Base-by-base conservation (phyloP, 2,329 filamentous ascomycete species). In the Mycosphaerella sp. region DNA sequence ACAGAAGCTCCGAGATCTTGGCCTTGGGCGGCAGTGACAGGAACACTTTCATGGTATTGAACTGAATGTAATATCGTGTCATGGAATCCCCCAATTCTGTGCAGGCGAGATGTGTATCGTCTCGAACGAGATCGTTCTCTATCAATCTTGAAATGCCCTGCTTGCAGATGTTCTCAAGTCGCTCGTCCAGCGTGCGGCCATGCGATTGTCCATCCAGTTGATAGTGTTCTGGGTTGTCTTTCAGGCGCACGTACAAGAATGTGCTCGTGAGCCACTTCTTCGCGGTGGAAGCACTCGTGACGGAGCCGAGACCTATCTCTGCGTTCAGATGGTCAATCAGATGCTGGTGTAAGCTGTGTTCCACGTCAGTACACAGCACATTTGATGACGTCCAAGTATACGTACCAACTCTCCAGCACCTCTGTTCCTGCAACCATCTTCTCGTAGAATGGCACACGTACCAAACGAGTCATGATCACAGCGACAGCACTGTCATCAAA, bases 281-380 rank as follows among this genome's bases (percentile, higher is more conserved):
- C 9, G 88, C 88, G 0, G 82, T 80, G 1, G 75, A 65, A 0
- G 84, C 65, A 58, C 84, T 78, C 4, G 71, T 77, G 48, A 94
- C 81, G 0, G 86, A 89, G 0, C 85, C 84, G 1, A 94, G 73
- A 1, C 84, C 84, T 42, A 91, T 85, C 63, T 94, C 88, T 1
- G 88, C 88, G 62, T 94, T 94, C 57, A 95, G 68, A 62, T 94
- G 87, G 57, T 91, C 87, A 43, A 90, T 84, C 0, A 95, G 70
- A 59, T 91, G 89, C 25, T 81, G 72, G 68, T 95, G 88, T 6
- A 95, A 41, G 42, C 45, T 49, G 27, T 6, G 13, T 34, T 34
- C 30, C 8, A 14, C 6, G 14, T 49, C 13, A 49, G 45, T 25
- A 25, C 21, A 25, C 21, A 25, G 21, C 21, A 25, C 21, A 25